Evolutionary conservation across 2,329 filamentous ascomycete genomes (phyloP), one percentile per base, ranked within the genome.

Genomic region (Epichloe uncinata): DNA sequence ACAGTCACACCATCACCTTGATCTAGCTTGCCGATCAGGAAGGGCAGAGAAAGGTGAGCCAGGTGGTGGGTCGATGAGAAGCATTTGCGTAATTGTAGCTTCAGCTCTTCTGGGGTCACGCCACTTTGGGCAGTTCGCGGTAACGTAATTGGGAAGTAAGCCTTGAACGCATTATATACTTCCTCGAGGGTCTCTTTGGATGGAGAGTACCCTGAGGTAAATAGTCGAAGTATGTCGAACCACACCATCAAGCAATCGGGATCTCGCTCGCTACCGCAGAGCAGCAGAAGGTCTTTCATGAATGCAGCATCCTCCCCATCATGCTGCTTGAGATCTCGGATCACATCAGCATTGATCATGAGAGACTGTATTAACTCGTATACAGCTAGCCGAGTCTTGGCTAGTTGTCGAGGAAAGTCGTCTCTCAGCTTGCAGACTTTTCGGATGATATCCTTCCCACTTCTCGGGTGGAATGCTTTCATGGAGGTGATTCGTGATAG

Each of bases 121-220:
- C 70, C 69, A 35, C 72, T 72, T 22, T 73, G 70, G 0, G 76
- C 72, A 49, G 70, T 69, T 30, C 76, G 69, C 13, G 67, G 67
- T 42, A 81, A 63, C 0, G 76, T 78, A 50, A 81, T 81, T 15
- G 78, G 78, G 53, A 79, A 81, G 59, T 81, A 81, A 33, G 73
- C 73, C 13, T 78, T 79, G 61, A 78, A 79, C 1, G 71, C 63
- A 49, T 70, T 71, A 59, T 79, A 81, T 2, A 77, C 67, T 50
- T 74, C 70, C 34, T 71, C 69, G 8, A 71, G 64, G 2, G 77
- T 63, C 8, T 74, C 71, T 4, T 68, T 53, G 0, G 74, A 69
- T 1, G 71, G 65, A 0, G 66, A 63, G 47, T 73, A 78, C 13
- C 68, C 65, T 2, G 65, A 60, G 8, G 78, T 60, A 33, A 79